Evolutionary conservation across 306 rosid genomes (phyloP).

Genomic region (Sicyos baderoa): DNA sequence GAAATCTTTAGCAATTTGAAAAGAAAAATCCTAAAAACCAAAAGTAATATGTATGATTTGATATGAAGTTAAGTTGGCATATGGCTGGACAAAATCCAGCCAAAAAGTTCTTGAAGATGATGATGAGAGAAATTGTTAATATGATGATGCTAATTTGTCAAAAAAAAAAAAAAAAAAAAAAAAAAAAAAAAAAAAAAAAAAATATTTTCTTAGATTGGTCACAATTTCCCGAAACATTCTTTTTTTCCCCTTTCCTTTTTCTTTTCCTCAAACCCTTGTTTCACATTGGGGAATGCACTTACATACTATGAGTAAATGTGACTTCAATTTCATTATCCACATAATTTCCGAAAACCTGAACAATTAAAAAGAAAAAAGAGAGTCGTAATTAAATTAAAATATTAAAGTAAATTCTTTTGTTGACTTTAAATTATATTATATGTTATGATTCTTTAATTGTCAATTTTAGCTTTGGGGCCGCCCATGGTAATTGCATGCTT

Average conservation of each 20-base stretch:
- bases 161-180: background rate
- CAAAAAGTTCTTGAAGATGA: conserved; percentile 10
- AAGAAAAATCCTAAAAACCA: background rate
- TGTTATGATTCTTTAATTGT: background rate
- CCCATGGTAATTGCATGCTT: background rate
- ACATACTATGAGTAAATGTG: background rate
- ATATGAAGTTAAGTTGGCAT: background rate
- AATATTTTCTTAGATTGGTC: background rate
- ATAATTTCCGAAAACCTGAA: no score
- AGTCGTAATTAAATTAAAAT: background rate
- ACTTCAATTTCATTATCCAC: background rate
- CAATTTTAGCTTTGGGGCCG: background rate
- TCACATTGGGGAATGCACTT: background rate
- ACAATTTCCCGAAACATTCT: background rate
- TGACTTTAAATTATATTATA: background rate
- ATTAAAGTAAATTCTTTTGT: background rate
- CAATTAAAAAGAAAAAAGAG: background rate
- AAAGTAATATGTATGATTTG: background rate
- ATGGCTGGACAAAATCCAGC: background rate
- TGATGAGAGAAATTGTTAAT: background rate
- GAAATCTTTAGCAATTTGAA: background rate
- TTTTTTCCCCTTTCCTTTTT: background rate
- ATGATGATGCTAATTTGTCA: background rate
- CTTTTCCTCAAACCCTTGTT: background rate
- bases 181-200: background rate